Conservation (phyloP, 495 filamentous ascomycete genomes). For the Bathelium albidoporum region DNA sequence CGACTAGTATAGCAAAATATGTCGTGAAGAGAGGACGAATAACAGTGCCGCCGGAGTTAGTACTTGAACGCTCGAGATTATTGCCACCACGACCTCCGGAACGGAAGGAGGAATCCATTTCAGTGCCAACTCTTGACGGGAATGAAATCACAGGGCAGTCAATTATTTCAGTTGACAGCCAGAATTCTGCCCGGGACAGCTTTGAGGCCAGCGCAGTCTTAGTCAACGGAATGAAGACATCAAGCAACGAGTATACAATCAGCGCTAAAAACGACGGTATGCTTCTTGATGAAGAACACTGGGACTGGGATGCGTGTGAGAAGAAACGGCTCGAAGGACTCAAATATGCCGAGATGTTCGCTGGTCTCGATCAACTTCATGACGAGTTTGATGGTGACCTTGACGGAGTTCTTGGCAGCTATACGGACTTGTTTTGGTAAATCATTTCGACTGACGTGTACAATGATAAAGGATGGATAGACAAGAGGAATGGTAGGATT, state of each 20-base stretch:
- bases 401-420: slow-evolving; percentile 28
- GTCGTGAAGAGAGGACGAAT: slow-evolving; percentile 80
- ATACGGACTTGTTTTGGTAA: slow-evolving; percentile 28
- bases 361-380: slow-evolving; percentile 26
- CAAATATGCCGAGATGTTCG: slow-evolving; percentile 28
- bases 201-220: slow-evolving; percentile 7
- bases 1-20: slow-evolving; percentile 73
- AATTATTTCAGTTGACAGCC: slow-evolving; percentile 8
- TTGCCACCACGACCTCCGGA: slow-evolving; percentile 45
- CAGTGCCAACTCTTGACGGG: slow-evolving; percentile 9
- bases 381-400: slow-evolving; percentile 27
- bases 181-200: neutral
- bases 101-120: slow-evolving; percentile 10
- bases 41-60: slow-evolving; percentile 72
- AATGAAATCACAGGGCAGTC: neutral
- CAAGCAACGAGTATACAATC: slow-evolving; percentile 6
- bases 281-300: slow-evolving; percentile 16
- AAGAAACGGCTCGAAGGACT: slow-evolving; percentile 28
- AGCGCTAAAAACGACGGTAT: neutral
- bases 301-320: slow-evolving; percentile 35
- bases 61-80: slow-evolving; percentile 57
- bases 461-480: neutral
- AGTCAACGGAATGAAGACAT: slow-evolving; percentile 9
- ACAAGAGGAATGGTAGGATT: neutral
- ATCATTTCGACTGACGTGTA: neutral